phyloP scores from a whole-genome alignment of 164 flowering plant species.

The Kalanchoe fedtschenkoi region DNA sequence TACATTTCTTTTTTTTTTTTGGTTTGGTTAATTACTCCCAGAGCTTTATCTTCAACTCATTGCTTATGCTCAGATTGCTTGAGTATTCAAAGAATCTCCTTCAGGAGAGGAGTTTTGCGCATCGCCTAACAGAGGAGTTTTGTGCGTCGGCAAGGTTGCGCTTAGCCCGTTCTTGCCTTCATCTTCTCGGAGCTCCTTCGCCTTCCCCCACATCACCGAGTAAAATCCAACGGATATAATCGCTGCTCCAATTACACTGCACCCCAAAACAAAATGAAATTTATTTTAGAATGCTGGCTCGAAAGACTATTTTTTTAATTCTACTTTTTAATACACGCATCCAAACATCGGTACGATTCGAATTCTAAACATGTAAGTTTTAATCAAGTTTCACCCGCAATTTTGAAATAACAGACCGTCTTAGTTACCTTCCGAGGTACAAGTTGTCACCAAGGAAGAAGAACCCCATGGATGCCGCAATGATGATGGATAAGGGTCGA shows the following conservation, averaged over 20 bases:
- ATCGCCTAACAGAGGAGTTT: constrained; percentile 9
- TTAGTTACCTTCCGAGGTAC: constrained; percentile 50
- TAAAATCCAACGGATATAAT: constrained; percentile 27
- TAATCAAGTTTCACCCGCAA: too few relatives aligned
- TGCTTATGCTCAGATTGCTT: neutral
- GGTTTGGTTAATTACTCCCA: too few relatives aligned
- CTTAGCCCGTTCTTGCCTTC: constrained; percentile 1
- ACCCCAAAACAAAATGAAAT: too few relatives aligned
- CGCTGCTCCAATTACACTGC: constrained; percentile 26
- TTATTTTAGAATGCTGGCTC: too few relatives aligned
- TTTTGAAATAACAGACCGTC: too few relatives aligned
- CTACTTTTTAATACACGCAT: too few relatives aligned
- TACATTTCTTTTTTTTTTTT: too few relatives aligned
- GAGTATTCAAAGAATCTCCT: neutral
- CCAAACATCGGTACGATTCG: too few relatives aligned
- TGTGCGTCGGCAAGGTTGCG: neutral
- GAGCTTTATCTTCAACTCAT: neutral
- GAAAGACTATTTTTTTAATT: too few relatives aligned
- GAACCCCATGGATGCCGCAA: constrained; percentile 32
- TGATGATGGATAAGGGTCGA: constrained; percentile 32
- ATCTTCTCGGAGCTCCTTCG: constrained; percentile 13
- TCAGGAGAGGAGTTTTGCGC: too few relatives aligned
- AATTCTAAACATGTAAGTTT: too few relatives aligned
- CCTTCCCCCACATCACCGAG: constrained; percentile 24
- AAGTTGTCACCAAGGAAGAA: constrained; percentile 39